Base-by-base conservation (phyloP, 352 stramenopile species). In the Halophytophthora polymorphica region DNA sequence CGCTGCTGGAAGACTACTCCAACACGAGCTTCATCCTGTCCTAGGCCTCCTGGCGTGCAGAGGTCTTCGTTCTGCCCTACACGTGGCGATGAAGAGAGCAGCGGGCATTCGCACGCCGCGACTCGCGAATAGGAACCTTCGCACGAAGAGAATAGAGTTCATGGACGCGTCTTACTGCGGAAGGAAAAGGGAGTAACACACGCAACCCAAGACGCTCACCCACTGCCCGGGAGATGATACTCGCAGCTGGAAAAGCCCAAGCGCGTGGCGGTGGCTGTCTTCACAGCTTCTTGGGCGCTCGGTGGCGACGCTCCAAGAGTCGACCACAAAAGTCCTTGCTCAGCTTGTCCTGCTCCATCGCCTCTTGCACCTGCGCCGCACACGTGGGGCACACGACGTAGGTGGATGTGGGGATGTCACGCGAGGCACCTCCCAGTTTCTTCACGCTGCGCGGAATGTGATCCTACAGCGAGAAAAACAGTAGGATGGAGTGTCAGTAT, bases 1-100 rank as follows among this genome's bases (percentile, higher is more conserved):
- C 88, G 15, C 53, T 96, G 38, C 47, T 96, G 6, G 80, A 96
- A 49, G 88, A 96, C 61, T 96, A 95, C 60, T 75, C 72, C 49
- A 96, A 96, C 67, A 94, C 86, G 19, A 93, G 82, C 59, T 92
- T 96, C 56, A 86, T 96, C 22, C 61, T 96, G 31, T 90, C 80
- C 39, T 90, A 82, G 68, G 28, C 31, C 23, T 34, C 14, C 7
- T n/a, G 53, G n/a, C n/a, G n/a, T n/a, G n/a, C n/a, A n/a, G n/a
- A n/a, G n/a, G n/a, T n/a, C n/a, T n/a, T n/a, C n/a, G n/a, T n/a
- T n/a, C n/a, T n/a, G n/a, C n/a, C n/a, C n/a, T n/a, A n/a, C n/a
- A n/a, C n/a, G n/a, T n/a, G n/a, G n/a, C n/a, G n/a, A n/a, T n/a
- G n/a, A n/a, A n/a, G n/a, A n/a, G n/a, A n/a, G n/a, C n/a, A n/a